Evolutionary conservation across 2,329 filamentous ascomycete species (phyloP), one percentile per base, ranked within the genome.

Genomic region (Colletotrichum brevisporum): DNA sequence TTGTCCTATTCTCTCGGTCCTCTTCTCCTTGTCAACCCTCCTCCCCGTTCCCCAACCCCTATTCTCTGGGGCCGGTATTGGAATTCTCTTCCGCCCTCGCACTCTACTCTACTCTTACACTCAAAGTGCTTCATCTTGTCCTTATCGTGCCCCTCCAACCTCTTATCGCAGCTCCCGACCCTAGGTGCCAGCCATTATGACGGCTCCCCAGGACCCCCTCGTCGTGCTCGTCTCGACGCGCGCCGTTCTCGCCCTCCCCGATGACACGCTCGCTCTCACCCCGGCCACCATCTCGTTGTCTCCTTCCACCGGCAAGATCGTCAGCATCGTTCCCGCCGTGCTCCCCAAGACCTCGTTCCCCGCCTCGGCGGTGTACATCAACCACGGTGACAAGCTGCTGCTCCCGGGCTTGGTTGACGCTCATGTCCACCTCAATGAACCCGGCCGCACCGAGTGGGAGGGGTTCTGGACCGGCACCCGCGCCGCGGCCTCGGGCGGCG

Each of bases 361-460:
- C 1, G 77, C 86, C 0, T 89, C 88, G 47, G 90, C 91, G 8
- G 85, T 86, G 6, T 98, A 98, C 80, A 87, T 89, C 73, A 91
- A 99, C 84, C 91, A 97, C 82, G 94, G 92, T 24, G 94, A 95
- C 12, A 88, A 91, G 80, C 87, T 98, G 54, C 85, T 99, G 47
- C 86, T 98, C 41, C 96, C 96, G 0, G 96, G 96, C 21, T 86
- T 99, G 36, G 95, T 99, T 18, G 96, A 99, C 79, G 95, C 96
- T 43, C 96, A 99, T 79, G 96, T 99, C 45, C 96, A 99, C 83
- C 89, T 98, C 74, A 98, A 98, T 77, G 96, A 99, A 83, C 96
- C 96, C 0, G 96, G 96, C 50, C 89, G 96, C 66, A 98, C 95
- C 60, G 95, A 98, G 88, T 98, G 96, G 96, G 96, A 99, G 78